Percentiles rank a stretch among this genome's conserved stretches.
phyloP scores from a whole-genome alignment of 768 basidiomycete genomes.

The Rhodotorula toruloides region DNA sequence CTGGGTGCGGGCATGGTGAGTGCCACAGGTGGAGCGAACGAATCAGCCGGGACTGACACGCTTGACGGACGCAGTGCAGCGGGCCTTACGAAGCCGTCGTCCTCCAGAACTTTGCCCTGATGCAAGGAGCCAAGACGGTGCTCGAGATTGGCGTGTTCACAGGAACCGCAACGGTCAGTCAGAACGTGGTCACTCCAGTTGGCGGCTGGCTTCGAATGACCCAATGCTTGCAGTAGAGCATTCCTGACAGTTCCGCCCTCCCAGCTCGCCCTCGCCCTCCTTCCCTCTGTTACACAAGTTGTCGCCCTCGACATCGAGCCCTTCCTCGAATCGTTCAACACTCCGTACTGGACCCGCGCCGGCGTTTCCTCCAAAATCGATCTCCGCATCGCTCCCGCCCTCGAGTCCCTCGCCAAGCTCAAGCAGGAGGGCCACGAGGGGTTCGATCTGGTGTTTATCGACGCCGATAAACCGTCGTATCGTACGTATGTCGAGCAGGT shows the following conservation, averaged over 20 bases:
- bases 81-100: slow-evolving; percentile 37
- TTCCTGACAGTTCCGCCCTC: background rate
- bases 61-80: slow-evolving; percentile 29
- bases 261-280: slow-evolving; percentile 46
- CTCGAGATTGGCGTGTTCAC: slow-evolving; percentile 41
- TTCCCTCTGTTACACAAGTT: slow-evolving; percentile 49
- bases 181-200: background rate
- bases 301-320: slow-evolving; percentile 46
- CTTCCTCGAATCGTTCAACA: slow-evolving; percentile 23
- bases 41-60: background rate
- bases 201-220: no score
- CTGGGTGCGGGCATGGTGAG: slow-evolving; percentile 25
- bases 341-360: slow-evolving; percentile 34
- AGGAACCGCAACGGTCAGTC: slow-evolving; percentile 18
- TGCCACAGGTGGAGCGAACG: no score
- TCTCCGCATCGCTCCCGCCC: slow-evolving; percentile 33
- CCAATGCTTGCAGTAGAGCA: no score
- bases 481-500: slow-evolving; percentile 20
- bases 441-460: slow-evolving; percentile 41
- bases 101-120: slow-evolving; percentile 28
- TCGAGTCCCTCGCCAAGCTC: slow-evolving; percentile 31
- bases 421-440: background rate
- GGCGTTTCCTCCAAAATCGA: slow-evolving; percentile 39
- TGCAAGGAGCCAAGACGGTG: slow-evolving; percentile 18
- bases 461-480: slow-evolving; percentile 40